These are phyloP conservation scores for Chrysoporthe cubensis DNA, from an alignment of 2,329 filamentous ascomycete genomes.

Conservation along the genomic window DNA sequence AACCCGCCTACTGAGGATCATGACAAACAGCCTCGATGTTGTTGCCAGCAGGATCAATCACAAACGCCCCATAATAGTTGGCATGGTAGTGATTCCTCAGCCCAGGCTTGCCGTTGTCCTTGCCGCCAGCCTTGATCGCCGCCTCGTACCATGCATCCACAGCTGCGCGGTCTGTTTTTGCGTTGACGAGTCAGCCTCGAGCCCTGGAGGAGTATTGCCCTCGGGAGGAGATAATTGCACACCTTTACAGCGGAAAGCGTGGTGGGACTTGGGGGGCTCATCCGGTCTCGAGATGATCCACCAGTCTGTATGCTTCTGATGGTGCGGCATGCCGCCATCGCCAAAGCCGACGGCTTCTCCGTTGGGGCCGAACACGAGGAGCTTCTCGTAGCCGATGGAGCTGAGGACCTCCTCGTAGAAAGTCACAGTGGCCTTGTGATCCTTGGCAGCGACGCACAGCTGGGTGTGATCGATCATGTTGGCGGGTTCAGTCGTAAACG, in stretches of 20 bases:
- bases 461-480: conserved; percentile 41
- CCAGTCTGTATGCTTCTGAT: conserved; percentile 37
- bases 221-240: conserved; percentile 17
- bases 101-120: conserved; percentile 54
- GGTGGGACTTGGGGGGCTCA: conserved; percentile 32
- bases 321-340: conserved; percentile 28
- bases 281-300: conserved; percentile 32
- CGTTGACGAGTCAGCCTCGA: neutral
- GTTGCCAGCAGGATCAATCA: conserved; percentile 54
- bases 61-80: conserved; percentile 55
- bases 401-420: conserved; percentile 43
- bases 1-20: conserved; percentile 14
- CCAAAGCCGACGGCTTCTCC: conserved; percentile 36
- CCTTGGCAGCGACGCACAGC: conserved; percentile 36
- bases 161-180: conserved; percentile 40
- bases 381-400: conserved; percentile 42
- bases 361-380: conserved; percentile 34
- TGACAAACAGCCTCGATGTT: conserved; percentile 53
- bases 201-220: neutral
- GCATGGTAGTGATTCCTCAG: conserved; percentile 47
- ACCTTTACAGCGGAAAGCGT: conserved; percentile 41
- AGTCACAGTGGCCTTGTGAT: conserved; percentile 36
- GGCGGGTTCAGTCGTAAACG: neutral
- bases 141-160: conserved; percentile 52
- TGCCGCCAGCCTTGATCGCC: conserved; percentile 48